Conservation (phyloP, 2,329 filamentous ascomycete genomes). For the Tolypocladium inflatum region DNA sequence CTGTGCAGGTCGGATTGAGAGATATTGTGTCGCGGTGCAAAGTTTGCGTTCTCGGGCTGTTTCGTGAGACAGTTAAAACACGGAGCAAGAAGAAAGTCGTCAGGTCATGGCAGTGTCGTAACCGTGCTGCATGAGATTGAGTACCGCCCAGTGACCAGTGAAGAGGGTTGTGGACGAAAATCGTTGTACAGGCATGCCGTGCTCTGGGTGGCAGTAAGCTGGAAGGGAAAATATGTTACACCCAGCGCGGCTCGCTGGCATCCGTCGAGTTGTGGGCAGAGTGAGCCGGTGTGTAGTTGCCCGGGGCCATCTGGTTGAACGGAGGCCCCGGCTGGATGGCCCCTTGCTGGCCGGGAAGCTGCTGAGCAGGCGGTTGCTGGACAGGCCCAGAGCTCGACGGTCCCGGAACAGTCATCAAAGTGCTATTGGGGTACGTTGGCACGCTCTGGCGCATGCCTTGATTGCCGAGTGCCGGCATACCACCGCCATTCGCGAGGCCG, state of each 20-base stretch:
- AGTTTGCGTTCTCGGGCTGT: slow-evolving; percentile 8
- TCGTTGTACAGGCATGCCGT: slow-evolving; percentile 24
- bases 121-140: slow-evolving; percentile 21
- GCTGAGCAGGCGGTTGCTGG: slow-evolving; percentile 13
- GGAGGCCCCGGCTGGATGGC: slow-evolving; percentile 6
- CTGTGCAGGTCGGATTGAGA: slow-evolving; percentile 16
- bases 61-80: slow-evolving; percentile 20
- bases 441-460: slow-evolving; percentile 21
- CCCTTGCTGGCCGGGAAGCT: neutral
- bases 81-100: slow-evolving; percentile 27
- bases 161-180: slow-evolving; percentile 12
- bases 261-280: slow-evolving; percentile 15
- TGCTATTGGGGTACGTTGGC: slow-evolving; percentile 22
- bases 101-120: slow-evolving; percentile 29
- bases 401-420: slow-evolving; percentile 20
- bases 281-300: slow-evolving; percentile 15
- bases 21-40: slow-evolving; percentile 13
- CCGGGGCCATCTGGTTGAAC: slow-evolving; percentile 16
- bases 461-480: slow-evolving; percentile 9
- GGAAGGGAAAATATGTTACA: slow-evolving; percentile 21
- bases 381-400: slow-evolving; percentile 13
- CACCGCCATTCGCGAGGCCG: slow-evolving; percentile 14
- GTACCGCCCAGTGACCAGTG: slow-evolving; percentile 12
- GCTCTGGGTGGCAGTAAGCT: slow-evolving; percentile 12
- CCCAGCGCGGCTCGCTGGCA: slow-evolving; percentile 26